Evolutionary conservation across 139 green algal genomes (phyloP).

Genomic region (Trebouxia sp.): DNA sequence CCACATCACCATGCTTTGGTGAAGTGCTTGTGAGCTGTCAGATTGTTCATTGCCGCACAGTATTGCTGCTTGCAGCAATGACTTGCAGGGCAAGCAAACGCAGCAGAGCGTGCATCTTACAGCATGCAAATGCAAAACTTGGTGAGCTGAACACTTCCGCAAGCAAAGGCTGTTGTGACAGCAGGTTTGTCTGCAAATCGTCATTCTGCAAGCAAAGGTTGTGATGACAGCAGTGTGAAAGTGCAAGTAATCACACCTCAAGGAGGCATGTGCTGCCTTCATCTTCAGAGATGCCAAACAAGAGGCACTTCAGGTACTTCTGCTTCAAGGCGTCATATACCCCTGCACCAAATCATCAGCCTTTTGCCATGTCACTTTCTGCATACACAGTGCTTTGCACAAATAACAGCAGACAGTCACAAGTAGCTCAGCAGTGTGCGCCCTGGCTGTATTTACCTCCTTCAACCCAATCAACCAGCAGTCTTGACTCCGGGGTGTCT

Average conservation of each 20-base stretch:
- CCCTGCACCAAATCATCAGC: constrained; percentile 39
- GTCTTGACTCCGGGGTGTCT: neutral
- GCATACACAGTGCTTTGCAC: too few species aligned
- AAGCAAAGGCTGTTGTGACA: too few species aligned
- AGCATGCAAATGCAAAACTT: neutral
- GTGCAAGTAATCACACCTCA: too few species aligned
- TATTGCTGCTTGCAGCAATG: neutral
- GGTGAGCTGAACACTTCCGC: neutral
- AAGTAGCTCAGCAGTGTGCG: neutral
- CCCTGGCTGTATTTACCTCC: constrained; percentile 4
- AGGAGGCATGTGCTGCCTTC: constrained; percentile 62
- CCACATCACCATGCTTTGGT: too few species aligned
- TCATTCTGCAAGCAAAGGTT: too few species aligned
- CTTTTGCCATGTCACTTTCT: neutral
- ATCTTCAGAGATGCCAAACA: constrained; percentile 77
- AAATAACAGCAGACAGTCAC: too few species aligned
- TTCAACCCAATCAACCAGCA: constrained; percentile 22
- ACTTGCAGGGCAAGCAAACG: neutral
- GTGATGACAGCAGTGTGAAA: too few species aligned
- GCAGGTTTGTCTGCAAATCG: too few species aligned
- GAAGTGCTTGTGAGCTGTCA: neutral
- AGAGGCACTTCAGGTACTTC: constrained; percentile 71
- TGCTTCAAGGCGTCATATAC: constrained; percentile 68
- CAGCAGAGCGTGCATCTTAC: neutral
- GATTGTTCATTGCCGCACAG: neutral